Evolutionary conservation across 1,284 basidiomycete species (phyloP).

Genomic region (Afroboletus lepidellus): DNA sequence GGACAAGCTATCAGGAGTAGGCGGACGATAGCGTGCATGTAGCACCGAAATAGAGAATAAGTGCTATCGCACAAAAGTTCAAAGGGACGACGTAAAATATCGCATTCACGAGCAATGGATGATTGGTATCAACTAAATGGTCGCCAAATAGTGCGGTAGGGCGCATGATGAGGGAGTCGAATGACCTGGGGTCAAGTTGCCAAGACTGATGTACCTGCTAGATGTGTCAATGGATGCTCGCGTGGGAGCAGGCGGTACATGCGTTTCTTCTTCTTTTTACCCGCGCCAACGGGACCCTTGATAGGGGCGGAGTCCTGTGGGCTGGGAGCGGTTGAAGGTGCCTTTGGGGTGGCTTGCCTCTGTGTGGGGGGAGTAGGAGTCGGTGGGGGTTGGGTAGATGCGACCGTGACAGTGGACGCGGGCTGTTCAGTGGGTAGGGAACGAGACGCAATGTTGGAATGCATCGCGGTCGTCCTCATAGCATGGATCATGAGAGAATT

Average conservation of each 20-base stretch:
- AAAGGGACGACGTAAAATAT: slow-evolving; percentile 2
- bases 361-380: slow-evolving; percentile 54
- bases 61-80: slow-evolving; percentile 1
- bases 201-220: slow-evolving; percentile 29
- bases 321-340: slow-evolving; percentile 36
- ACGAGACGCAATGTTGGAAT: slow-evolving; percentile 51
- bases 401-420: slow-evolving; percentile 39
- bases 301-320: slow-evolving; percentile 43
- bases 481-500: slow-evolving; percentile 65
- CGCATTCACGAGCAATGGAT: background rate
- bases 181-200: slow-evolving; percentile 16
- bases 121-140: background rate
- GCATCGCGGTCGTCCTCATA: slow-evolving; percentile 71
- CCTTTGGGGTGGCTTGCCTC: slow-evolving; percentile 44
- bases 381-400: slow-evolving; percentile 37
- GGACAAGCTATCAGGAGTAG: slow-evolving; percentile 63
- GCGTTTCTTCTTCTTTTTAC: slow-evolving; percentile 60
- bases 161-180: background rate
- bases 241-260: slow-evolving; percentile 4
- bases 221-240: slow-evolving; percentile 5
- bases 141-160: background rate
- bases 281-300: slow-evolving; percentile 50
- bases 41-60: background rate
- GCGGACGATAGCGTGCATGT: slow-evolving; percentile 23
- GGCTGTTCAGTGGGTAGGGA: slow-evolving; percentile 26